Evolutionary conservation across 306 rosid genomes (phyloP).

Genomic region (Canavalia ensiformis): DNA sequence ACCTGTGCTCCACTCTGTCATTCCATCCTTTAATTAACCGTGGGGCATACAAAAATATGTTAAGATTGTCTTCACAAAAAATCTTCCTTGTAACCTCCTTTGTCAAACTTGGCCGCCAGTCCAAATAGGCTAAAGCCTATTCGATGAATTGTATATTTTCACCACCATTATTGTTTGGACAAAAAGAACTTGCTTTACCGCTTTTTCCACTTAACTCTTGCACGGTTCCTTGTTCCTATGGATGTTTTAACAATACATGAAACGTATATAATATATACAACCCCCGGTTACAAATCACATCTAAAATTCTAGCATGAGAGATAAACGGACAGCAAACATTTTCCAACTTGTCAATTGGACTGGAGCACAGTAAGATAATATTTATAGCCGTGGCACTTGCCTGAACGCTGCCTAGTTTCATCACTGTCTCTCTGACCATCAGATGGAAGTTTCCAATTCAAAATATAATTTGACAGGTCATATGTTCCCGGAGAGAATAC

Average conservation of each 20-base stretch:
- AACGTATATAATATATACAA: slow-evolving; percentile 53
- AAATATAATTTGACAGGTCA: slow-evolving; percentile 77
- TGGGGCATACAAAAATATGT: background rate
- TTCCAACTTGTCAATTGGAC: slow-evolving; percentile 56
- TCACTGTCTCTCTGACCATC: slow-evolving; percentile 49
- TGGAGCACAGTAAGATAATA: slow-evolving; percentile 84
- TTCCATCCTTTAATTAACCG: slow-evolving; percentile 21
- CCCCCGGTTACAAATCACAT: slow-evolving; percentile 45
- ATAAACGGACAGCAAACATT: slow-evolving; percentile 28
- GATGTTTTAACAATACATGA: slow-evolving; percentile 54
- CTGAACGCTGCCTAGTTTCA: slow-evolving; percentile 55
- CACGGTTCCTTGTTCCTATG: slow-evolving; percentile 51
- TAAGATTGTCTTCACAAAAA: slow-evolving; percentile 26
- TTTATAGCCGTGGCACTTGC: slow-evolving; percentile 86
- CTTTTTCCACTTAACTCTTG: slow-evolving; percentile 48
- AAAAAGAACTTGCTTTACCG: slow-evolving; percentile 48
- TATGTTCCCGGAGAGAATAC: slow-evolving; percentile 88
- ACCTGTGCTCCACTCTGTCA: slow-evolving; percentile 23
- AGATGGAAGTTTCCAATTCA: slow-evolving; percentile 78
- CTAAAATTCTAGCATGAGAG: slow-evolving; percentile 43
- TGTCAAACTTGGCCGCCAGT: slow-evolving; percentile 44
- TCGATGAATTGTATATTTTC: slow-evolving; percentile 34
- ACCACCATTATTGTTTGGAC: slow-evolving; percentile 51
- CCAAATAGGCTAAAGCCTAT: slow-evolving; percentile 28
- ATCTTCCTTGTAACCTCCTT: slow-evolving; percentile 15